Conservation (phyloP, 768 basidiomycete genomes). For the Rhodotorula graminis region DNA sequence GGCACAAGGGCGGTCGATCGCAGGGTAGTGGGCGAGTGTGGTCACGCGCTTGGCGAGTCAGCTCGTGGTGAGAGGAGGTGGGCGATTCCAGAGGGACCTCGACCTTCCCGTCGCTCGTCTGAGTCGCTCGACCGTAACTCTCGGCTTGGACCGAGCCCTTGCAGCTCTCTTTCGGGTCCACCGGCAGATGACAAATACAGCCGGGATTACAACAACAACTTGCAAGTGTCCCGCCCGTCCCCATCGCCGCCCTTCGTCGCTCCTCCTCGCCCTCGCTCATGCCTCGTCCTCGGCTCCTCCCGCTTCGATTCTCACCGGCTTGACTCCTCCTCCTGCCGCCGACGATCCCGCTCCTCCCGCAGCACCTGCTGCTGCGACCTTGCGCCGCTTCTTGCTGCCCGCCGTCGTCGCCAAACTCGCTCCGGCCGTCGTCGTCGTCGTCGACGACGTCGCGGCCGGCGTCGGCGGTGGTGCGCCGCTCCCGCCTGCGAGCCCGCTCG, state of each 20-base stretch:
- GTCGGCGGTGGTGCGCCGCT: neutral
- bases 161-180: too few species aligned
- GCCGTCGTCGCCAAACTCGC: neutral
- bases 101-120: too few species aligned
- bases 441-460: neutral
- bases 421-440: neutral
- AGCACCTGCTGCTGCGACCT: neutral
- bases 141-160: too few species aligned
- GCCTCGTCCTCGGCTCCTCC: neutral
- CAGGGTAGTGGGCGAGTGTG: too few species aligned
- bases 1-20: too few species aligned
- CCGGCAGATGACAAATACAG: too few species aligned
- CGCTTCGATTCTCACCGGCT: neutral
- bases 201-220: neutral
- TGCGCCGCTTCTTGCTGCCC: neutral
- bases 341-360: neutral
- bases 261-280: neutral
- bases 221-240: too few species aligned
- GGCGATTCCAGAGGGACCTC: neutral
- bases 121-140: too few species aligned
- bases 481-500: neutral
- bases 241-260: neutral
- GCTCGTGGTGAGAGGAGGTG: too few species aligned
- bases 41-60: neutral
- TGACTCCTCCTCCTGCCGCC: neutral